phyloP scores from a whole-genome alignment of 1,284 basidiomycete genomes.

The Bondarzewia mesenterica region DNA sequence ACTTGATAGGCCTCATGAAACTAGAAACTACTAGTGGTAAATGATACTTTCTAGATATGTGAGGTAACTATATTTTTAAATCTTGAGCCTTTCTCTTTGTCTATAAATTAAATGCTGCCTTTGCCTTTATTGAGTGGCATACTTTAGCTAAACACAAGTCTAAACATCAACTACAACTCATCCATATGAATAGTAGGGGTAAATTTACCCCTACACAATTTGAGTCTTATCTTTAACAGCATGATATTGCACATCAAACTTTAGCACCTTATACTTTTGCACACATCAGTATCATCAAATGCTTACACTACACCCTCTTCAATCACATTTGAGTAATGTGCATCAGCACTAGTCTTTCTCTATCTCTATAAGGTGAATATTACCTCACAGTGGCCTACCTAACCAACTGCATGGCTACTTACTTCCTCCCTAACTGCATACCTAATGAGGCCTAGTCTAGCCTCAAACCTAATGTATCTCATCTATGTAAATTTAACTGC shows the following conservation, averaged over 20 bases:
- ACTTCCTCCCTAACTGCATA: constrained; percentile 1
- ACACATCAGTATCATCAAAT: constrained; percentile 20
- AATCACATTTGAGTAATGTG: constrained; percentile 19
- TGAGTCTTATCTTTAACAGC: background rate
- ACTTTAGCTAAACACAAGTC: background rate
- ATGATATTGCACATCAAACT: background rate
- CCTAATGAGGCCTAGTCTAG: constrained; percentile 14
- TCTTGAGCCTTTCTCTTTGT: too few relatives aligned
- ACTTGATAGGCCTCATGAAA: too few relatives aligned
- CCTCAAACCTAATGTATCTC: constrained; percentile 12
- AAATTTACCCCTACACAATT: background rate
- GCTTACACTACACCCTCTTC: constrained; percentile 19
- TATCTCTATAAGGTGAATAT: constrained; percentile 21
- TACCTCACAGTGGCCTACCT: constrained; percentile 11
- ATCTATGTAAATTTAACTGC: constrained; percentile 17
- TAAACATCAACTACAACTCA: background rate
- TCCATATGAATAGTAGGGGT: background rate
- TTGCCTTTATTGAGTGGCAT: background rate
- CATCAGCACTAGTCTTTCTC: constrained; percentile 11
- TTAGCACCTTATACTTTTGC: constrained; percentile 23
- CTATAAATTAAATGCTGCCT: background rate
- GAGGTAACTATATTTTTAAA: too few relatives aligned
- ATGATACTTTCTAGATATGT: too few relatives aligned
- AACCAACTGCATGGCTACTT: constrained; percentile 3
- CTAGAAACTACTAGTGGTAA: too few relatives aligned